These are phyloP conservation scores for Allium cepa DNA, from an alignment of 106 monocot genomes.

Conservation along the genomic window DNA sequence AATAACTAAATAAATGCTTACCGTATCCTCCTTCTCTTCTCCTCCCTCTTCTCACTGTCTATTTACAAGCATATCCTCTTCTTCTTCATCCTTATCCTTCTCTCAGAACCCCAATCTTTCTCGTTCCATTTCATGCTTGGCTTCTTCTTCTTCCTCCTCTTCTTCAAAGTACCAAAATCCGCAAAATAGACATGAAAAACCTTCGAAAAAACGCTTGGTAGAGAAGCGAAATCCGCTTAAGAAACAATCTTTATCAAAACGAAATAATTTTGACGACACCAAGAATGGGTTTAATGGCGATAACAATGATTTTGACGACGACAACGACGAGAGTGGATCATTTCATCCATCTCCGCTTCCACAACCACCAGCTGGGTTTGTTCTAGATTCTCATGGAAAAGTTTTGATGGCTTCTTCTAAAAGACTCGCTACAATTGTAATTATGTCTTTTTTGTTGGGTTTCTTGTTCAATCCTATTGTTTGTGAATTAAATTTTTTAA, in stretches of 20 bases:
- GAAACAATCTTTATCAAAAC: conserved; percentile 1
- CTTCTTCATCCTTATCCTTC: background rate
- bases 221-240: conserved; percentile 11
- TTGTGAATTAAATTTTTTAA: background rate
- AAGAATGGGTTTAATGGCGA: too few species aligned
- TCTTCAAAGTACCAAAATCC: conserved; percentile 35
- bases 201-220: background rate
- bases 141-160: conserved; percentile 17
- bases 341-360: conserved; percentile 49
- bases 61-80: background rate
- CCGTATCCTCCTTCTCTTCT: background rate
- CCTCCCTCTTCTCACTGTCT: background rate
- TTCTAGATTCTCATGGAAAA: conserved; percentile 61
- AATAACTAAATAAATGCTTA: background rate
- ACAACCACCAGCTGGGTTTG: conserved; percentile 83
- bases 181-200: background rate
- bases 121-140: background rate
- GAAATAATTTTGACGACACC: conserved; percentile 8
- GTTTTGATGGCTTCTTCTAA: conserved; percentile 61
- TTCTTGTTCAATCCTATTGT: too few species aligned
- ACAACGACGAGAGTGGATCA: background rate
- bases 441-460: background rate
- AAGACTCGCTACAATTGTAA: conserved; percentile 68
- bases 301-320: background rate
- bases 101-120: background rate